Evolutionary conservation across 83 land plant genomes (phyloP).

Genomic region (Isoetes engelmannii): DNA sequence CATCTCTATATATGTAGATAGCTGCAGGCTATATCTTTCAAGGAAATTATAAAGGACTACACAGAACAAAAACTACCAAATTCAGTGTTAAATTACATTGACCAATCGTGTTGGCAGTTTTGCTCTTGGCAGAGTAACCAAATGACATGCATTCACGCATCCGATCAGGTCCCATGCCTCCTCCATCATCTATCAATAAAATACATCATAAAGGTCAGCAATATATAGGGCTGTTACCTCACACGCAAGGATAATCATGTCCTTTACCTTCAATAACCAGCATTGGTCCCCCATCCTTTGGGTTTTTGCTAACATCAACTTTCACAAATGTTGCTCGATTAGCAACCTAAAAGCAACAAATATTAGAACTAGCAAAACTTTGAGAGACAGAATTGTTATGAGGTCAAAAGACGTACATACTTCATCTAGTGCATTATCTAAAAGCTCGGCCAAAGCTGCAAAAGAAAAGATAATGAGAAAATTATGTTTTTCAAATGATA

Average conservation of each 20-base stretch:
- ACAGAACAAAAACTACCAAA: not conserved
- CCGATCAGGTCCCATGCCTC: constrained; percentile 34
- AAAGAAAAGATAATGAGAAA: not conserved
- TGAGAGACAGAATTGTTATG: not conserved
- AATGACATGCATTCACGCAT: constrained; percentile 40
- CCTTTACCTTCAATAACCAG: constrained; percentile 29
- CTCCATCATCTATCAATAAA: constrained; percentile 32
- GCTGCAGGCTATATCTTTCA: too few species aligned
- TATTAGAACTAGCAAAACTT: not conserved
- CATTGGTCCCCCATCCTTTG: constrained; percentile 24
- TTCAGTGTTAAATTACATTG: constrained; percentile 23
- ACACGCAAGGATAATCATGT: not conserved
- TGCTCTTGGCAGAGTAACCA: constrained; percentile 35
- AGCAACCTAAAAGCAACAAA: constrained; percentile 10
- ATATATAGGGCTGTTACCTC: not conserved
- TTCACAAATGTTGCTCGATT: constrained; percentile 40
- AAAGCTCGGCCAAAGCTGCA: constrained; percentile 85
- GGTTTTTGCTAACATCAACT: constrained; percentile 23
- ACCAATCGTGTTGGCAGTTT: constrained; percentile 30
- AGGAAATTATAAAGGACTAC: too few species aligned
- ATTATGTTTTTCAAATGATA: constrained; percentile 3
- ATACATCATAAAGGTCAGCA: not conserved
- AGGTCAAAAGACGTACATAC: constrained; percentile 19
- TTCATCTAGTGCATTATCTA: constrained; percentile 92
- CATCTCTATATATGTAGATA: not conserved